phyloP scores from a whole-genome alignment of 1,139 yeast species.

The Arxiozyma slooffiae region DNA sequence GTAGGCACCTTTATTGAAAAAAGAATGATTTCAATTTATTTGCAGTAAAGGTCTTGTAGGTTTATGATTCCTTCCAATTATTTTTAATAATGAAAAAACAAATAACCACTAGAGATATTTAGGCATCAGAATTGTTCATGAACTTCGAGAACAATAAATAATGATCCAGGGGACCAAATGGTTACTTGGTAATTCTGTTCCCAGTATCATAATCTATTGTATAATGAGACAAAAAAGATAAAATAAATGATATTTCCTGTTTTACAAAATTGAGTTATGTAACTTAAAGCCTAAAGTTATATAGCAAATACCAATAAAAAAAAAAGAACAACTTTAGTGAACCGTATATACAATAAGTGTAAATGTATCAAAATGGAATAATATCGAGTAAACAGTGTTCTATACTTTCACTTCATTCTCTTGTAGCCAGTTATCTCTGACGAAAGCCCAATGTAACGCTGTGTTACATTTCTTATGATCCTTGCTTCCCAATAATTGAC shows the following conservation, averaged over 20 bases:
- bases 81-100: no score
- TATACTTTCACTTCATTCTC: slow-evolving; percentile 44
- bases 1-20: no score
- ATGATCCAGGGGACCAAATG: not conserved
- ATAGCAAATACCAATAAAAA: slow-evolving; percentile 24
- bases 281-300: not conserved
- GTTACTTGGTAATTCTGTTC: no score
- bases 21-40: no score
- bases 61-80: no score
- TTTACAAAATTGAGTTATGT: no score
- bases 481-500: slow-evolving; percentile 45
- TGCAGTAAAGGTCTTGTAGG: no score
- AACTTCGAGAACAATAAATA: no score
- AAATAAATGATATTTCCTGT: no score
- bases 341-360: not conserved
- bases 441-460: slow-evolving; percentile 61
- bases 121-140: no score
- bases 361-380: not conserved
- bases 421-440: slow-evolving; percentile 42
- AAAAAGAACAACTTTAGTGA: not conserved
- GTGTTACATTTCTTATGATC: slow-evolving; percentile 35
- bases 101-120: not conserved
- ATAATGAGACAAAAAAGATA: no score
- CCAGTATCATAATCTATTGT: not conserved
- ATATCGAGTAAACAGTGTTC: not conserved